Base-by-base conservation (phyloP, 352 stramenopile genomes). In the Pythium periplocum region DNA sequence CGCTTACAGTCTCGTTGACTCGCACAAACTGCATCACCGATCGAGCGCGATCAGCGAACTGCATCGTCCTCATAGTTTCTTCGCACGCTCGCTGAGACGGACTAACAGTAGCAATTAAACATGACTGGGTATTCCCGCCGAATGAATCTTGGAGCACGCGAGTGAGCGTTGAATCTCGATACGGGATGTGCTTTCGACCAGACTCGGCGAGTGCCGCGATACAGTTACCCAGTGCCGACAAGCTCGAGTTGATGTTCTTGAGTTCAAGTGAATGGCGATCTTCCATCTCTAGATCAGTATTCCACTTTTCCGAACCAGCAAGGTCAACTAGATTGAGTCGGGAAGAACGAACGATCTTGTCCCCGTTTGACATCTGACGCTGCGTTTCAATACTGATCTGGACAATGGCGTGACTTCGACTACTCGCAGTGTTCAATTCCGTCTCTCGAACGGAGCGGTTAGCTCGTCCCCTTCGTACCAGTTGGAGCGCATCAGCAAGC, bases 191-290 rank as follows among this genome's bases (percentile, higher is more conserved):
- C 48, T 85, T 96, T 30, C 91, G 71, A 2, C 84, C 75, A 1
- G 61, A 41, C 37, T 90, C 82, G 0, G 74, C 79, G 0, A 98
- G 63, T 7, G 91, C 91, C 0, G 85, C 83, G 34, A 98, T 96
- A 35, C 93, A 96, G 55, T 97, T 95, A 4, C 91, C 91, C 0
- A 97, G 69, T 2, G 90, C 91, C 1, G 83, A 96, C 17, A 98
- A 55, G 37, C 77, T 94, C 43, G 85, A 86, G 64, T 97, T 98
- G 61, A 98, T 98, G 49, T 81, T 90, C 57, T 94, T 93, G 36
- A 95, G 74, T 54, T 96, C 87, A 43, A 80, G 54, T 2, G 78
- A 85, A 48, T 86, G 83, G 7, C 68, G 64, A 6, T 88, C 81
- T 38, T 85, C 76, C 70, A 91, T 88, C 9, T 83, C 62, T 2